Conservation (phyloP, 2,329 filamentous ascomycete genomes). For the Paramyrothecium roridum region DNA sequence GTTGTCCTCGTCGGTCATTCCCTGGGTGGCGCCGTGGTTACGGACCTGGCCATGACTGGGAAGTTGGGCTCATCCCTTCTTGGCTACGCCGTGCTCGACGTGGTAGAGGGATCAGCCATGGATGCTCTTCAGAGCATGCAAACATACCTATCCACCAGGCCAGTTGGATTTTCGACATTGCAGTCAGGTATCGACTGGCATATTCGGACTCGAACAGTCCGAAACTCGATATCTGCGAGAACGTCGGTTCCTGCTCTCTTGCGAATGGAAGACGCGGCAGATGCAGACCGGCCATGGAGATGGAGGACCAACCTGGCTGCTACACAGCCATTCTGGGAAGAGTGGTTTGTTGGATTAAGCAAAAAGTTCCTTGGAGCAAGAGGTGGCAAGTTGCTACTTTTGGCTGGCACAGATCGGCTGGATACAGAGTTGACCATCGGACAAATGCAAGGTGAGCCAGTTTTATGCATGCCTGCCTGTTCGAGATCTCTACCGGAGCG, state of each 20-base stretch:
- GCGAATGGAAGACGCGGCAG: constrained; percentile 37
- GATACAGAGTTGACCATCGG: constrained; percentile 93
- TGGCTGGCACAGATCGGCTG: constrained; percentile 85
- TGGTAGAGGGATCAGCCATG: constrained; percentile 94
- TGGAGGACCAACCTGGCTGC: constrained; percentile 84
- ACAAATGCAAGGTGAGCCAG: constrained; percentile 83
- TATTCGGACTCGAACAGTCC: constrained; percentile 79
- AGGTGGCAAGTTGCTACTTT: constrained; percentile 79
- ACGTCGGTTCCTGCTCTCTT: constrained; percentile 84
- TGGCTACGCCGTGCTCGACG: constrained; percentile 87
- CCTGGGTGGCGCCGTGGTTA: constrained; percentile 87
- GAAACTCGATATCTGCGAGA: constrained; percentile 78
- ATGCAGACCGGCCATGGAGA: constrained; percentile 55
- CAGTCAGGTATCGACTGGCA: constrained; percentile 91
- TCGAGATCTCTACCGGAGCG: background rate
- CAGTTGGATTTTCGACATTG: constrained; percentile 72
- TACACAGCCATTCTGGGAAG: constrained; percentile 90
- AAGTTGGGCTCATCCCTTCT: constrained; percentile 66
- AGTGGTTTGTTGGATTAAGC: constrained; percentile 87
- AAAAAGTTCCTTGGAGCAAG: constrained; percentile 79
- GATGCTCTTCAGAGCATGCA: constrained; percentile 95
- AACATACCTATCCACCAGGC: constrained; percentile 80
- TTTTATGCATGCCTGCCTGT: background rate
- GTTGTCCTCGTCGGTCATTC: constrained; percentile 87
- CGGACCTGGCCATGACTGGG: constrained; percentile 70